These are phyloP conservation scores for Mortierella sp. DNA, from an alignment of 371 early-diverging fungal genomes.

Conservation along the genomic window DNA sequence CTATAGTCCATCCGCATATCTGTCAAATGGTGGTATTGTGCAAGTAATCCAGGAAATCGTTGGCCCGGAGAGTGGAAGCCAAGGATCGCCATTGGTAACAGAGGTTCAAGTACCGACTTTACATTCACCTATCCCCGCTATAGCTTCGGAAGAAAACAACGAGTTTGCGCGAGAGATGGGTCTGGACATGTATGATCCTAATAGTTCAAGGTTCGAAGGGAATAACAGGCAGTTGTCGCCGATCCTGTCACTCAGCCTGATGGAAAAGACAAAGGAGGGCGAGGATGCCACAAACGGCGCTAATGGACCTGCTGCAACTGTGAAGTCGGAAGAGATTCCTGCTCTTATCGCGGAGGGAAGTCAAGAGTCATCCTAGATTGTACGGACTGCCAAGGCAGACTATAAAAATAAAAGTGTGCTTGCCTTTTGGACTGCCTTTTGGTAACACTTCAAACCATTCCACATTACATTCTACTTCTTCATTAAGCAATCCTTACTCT, in stretches of 20 bases:
- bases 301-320: slow-evolving; percentile 21
- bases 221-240: slow-evolving; percentile 22
- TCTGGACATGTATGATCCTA: slow-evolving; percentile 21
- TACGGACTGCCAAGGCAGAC: too few relatives aligned
- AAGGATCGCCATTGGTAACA: background rate
- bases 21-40: background rate
- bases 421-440: too few relatives aligned
- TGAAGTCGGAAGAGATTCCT: background rate
- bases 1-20: background rate
- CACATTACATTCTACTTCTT: too few relatives aligned
- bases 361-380: too few relatives aligned
- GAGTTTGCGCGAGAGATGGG: slow-evolving; percentile 51
- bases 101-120: background rate
- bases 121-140: background rate
- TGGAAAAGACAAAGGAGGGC: slow-evolving; percentile 3
- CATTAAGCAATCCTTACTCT: too few relatives aligned
- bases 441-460: too few relatives aligned
- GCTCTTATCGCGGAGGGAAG: too few relatives aligned
- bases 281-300: background rate
- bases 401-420: too few relatives aligned
- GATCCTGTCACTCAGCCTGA: slow-evolving; percentile 27
- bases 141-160: slow-evolving; percentile 1
- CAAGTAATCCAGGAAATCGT: background rate
- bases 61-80: background rate
- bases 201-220: slow-evolving; percentile 1